phyloP scores from a whole-genome alignment of 495 filamentous ascomycete genomes.

The Bryoglossum gracile region DNA sequence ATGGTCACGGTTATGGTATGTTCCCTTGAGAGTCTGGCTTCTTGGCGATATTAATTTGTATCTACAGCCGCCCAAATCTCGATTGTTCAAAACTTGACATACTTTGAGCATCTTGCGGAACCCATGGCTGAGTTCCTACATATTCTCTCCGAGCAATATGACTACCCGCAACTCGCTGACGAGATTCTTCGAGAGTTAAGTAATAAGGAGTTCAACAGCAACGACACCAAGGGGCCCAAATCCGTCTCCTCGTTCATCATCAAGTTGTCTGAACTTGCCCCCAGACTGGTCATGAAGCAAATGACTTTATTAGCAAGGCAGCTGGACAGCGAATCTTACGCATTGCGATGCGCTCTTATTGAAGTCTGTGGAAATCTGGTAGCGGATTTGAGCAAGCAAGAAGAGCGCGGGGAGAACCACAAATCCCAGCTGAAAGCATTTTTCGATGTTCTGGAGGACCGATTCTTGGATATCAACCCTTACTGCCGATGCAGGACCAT shows the following conservation, averaged over 20 bases:
- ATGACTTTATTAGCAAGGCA: slow-evolving; percentile 91
- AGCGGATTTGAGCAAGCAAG: slow-evolving; percentile 79
- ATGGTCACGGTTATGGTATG: slow-evolving; percentile 92
- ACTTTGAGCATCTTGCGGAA: slow-evolving; percentile 96
- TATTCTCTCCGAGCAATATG: slow-evolving; percentile 94
- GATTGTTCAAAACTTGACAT: slow-evolving; percentile 93
- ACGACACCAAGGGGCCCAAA: slow-evolving; percentile 91
- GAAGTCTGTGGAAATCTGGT: slow-evolving; percentile 99
- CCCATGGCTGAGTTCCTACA: slow-evolving; percentile 98
- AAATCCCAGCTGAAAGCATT: slow-evolving; percentile 93
- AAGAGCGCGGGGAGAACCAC: slow-evolving; percentile 82
- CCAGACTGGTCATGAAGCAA: slow-evolving; percentile 90
- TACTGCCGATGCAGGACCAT: slow-evolving; percentile 90
- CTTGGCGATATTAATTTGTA: not conserved
- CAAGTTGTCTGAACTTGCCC: slow-evolving; percentile 91
- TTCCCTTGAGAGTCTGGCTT: not conserved
- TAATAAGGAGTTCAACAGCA: slow-evolving; percentile 96
- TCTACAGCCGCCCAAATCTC: slow-evolving; percentile 87
- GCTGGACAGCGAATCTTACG: slow-evolving; percentile 94
- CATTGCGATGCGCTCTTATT: slow-evolving; percentile 84
- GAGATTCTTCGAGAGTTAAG: slow-evolving; percentile 90
- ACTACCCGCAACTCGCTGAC: slow-evolving; percentile 92
- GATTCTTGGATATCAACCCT: slow-evolving; percentile 93
- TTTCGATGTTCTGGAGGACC: slow-evolving; percentile 92
- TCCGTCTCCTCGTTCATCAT: slow-evolving; percentile 95